phyloP scores from a whole-genome alignment of 352 stramenopile genomes.

The Phytophthora lateralis region DNA sequence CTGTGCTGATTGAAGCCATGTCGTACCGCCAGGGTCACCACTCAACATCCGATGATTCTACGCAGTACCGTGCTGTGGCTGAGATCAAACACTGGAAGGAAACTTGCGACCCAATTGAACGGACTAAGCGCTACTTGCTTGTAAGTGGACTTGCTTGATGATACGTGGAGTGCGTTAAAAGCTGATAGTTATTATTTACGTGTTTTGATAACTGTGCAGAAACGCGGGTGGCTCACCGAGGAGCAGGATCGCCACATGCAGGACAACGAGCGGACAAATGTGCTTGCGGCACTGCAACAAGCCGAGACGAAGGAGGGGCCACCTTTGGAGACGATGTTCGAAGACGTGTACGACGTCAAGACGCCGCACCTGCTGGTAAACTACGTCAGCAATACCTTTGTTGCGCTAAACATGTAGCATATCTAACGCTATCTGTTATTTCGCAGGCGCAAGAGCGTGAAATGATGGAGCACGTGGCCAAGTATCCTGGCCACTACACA shows the following conservation, averaged over 20 bases:
- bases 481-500: slow-evolving; percentile 94
- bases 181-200: neutral
- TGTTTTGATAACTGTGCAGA: slow-evolving; percentile 33
- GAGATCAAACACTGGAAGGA: slow-evolving; percentile 95
- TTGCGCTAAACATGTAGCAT: neutral
- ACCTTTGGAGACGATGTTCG: slow-evolving; percentile 93
- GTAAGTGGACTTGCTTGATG: slow-evolving; percentile 38
- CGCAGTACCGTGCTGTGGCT: slow-evolving; percentile 91
- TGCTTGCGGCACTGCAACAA: slow-evolving; percentile 81
- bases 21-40: slow-evolving; percentile 98
- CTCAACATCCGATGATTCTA: slow-evolving; percentile 98
- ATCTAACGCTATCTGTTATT: neutral
- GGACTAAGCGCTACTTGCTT: slow-evolving; percentile 92
- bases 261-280: slow-evolving; percentile 89
- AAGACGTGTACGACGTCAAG: slow-evolving; percentile 97
- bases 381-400: neutral
- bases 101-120: slow-evolving; percentile 88
- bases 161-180: neutral
- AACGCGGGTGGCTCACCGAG: slow-evolving; percentile 89
- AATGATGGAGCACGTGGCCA: slow-evolving; percentile 91
- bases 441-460: slow-evolving; percentile 92
- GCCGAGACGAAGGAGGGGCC: slow-evolving; percentile 93
- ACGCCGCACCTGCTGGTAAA: slow-evolving; percentile 90
- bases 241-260: slow-evolving; percentile 82
- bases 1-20: slow-evolving; percentile 98